phyloP scores from a whole-genome alignment of 352 stramenopile genomes.

The Phytophthora syringae region DNA sequence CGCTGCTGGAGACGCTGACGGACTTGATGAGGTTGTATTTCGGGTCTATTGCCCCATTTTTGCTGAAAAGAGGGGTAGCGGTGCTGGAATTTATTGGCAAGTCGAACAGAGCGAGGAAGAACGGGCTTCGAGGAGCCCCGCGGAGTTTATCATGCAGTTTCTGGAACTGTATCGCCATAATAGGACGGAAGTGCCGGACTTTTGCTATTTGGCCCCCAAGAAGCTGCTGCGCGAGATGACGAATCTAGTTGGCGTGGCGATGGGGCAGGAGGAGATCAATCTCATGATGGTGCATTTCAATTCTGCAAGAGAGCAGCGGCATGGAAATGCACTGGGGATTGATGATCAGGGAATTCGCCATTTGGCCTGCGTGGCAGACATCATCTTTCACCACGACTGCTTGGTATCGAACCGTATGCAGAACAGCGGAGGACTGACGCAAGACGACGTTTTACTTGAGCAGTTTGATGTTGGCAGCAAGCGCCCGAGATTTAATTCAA shows the following conservation, averaged over 20 bases:
- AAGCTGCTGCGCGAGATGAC: slow-evolving; percentile 52
- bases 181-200: slow-evolving; percentile 32
- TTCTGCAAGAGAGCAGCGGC: slow-evolving; percentile 33
- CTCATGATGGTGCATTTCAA: slow-evolving; percentile 50
- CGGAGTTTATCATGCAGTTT: slow-evolving; percentile 71
- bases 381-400: slow-evolving; percentile 62
- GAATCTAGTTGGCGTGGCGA: slow-evolving; percentile 44
- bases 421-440: slow-evolving; percentile 1
- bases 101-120: slow-evolving; percentile 56
- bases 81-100: slow-evolving; percentile 72
- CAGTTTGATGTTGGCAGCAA: slow-evolving; percentile 33
- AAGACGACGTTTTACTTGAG: slow-evolving; percentile 30
- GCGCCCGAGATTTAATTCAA: slow-evolving; percentile 27
- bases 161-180: slow-evolving; percentile 64
- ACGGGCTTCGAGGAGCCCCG: slow-evolving; percentile 40
- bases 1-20: slow-evolving; percentile 62
- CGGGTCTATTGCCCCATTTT: slow-evolving; percentile 44
- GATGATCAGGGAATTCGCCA: slow-evolving; percentile 52
- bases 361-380: slow-evolving; percentile 59
- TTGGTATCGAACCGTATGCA: slow-evolving; percentile 43
- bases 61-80: slow-evolving; percentile 47
- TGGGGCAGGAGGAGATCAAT: slow-evolving; percentile 54
- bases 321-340: slow-evolving; percentile 41
- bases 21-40: slow-evolving; percentile 54
- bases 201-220: slow-evolving; percentile 40